phyloP scores from a whole-genome alignment of 2,329 filamentous ascomycete species.

The Akanthomyces dipterigenus region DNA sequence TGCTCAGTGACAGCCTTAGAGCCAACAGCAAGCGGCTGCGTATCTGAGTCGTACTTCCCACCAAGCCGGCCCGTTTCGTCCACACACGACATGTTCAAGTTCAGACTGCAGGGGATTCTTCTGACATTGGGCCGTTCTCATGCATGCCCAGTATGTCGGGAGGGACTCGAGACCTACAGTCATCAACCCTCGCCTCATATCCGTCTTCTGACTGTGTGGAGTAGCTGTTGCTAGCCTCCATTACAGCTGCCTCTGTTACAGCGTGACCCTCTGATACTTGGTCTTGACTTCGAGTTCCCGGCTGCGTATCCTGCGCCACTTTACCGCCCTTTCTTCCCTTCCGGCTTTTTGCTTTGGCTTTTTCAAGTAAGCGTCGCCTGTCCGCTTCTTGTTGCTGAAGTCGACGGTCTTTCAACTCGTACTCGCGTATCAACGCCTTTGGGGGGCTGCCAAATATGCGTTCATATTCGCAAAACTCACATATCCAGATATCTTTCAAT shows the following conservation, averaged over 20 bases:
- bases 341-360: slow-evolving; percentile 86
- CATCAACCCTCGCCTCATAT: slow-evolving; percentile 30
- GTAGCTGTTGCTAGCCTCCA: slow-evolving; percentile 25
- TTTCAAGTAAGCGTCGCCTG: slow-evolving; percentile 76
- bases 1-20: not conserved
- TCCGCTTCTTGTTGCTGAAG: slow-evolving; percentile 81
- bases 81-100: not conserved
- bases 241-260: slow-evolving; percentile 14
- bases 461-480: slow-evolving; percentile 97
- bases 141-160: slow-evolving; percentile 12
- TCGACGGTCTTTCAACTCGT: slow-evolving; percentile 89
- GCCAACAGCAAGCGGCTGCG: no score
- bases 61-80: not conserved
- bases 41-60: not conserved
- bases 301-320: slow-evolving; percentile 19
- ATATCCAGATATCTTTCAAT: slow-evolving; percentile 79
- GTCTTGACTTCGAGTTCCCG: slow-evolving; percentile 17
- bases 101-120: not conserved
- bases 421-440: slow-evolving; percentile 76
- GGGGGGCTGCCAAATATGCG: slow-evolving; percentile 87
- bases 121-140: not conserved
- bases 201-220: slow-evolving; percentile 33
- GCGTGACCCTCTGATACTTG: slow-evolving; percentile 19
- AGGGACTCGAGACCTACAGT: slow-evolving; percentile 19
- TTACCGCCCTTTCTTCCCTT: slow-evolving; percentile 83